Percentiles rank a stretch among this genome's conserved stretches.
Conservation (phyloP, 208 protist species). For the Naegleria fowleri region DNA sequence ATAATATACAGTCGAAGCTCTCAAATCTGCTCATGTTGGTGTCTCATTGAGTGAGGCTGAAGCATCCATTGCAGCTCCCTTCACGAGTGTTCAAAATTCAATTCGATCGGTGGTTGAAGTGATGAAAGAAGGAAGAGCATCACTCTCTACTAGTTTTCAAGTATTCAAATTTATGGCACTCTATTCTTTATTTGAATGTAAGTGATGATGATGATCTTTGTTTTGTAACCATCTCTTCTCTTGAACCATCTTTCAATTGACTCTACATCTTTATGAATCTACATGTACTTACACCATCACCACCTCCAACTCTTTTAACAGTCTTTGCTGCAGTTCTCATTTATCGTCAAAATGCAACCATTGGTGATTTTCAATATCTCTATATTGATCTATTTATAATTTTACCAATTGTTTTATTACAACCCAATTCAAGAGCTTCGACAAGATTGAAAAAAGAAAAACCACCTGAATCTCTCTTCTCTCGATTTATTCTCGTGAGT, state of each 20-base stretch:
- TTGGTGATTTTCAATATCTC: conserved; percentile 18
- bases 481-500: background rate
- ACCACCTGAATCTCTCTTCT: conserved; percentile 27
- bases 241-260: too few species aligned
- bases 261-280: too few species aligned
- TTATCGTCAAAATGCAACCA: background rate
- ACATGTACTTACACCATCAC: too few species aligned
- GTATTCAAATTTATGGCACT: conserved; percentile 39
- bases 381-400: conserved; percentile 13
- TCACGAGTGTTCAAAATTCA: background rate
- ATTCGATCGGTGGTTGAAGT: conserved; percentile 27
- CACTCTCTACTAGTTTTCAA: conserved; percentile 34
- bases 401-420: conserved; percentile 12
- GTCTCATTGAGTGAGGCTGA: conserved; percentile 33
- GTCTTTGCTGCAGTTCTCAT: conserved; percentile 6
- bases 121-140: conserved; percentile 31
- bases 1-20: background rate
- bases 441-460: background rate
- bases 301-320: too few species aligned
- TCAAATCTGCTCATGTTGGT: conserved; percentile 36
- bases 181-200: conserved; percentile 36
- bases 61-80: conserved; percentile 40
- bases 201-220: too few species aligned
- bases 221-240: too few species aligned
- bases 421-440: background rate